Evolutionary conservation across 2,329 filamentous ascomycete genomes (phyloP).

Genomic region (Aspergillus sp.): DNA sequence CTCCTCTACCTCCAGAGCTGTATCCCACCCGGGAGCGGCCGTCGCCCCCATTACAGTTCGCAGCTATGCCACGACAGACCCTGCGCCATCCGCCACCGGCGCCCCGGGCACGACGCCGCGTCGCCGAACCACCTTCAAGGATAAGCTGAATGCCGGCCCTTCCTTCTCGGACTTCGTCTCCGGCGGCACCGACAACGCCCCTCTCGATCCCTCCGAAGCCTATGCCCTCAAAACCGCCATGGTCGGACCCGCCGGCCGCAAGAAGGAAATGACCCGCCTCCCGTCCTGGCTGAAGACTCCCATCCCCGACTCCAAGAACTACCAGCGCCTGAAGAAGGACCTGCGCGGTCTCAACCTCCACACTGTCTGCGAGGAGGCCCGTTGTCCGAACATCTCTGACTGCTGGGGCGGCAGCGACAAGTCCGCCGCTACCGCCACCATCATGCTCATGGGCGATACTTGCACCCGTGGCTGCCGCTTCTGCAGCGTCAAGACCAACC

Average conservation of each 20-base stretch:
- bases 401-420: constrained; percentile 95
- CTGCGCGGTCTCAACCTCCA: constrained; percentile 84
- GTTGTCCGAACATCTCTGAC: constrained; percentile 95
- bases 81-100: constrained; percentile 32
- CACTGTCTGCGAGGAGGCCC: constrained; percentile 96
- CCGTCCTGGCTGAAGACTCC: constrained; percentile 96
- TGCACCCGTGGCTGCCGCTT: constrained; percentile 96
- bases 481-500: constrained; percentile 91
- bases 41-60: constrained; percentile 24
- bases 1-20: constrained; percentile 22
- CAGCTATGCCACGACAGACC: constrained; percentile 41
- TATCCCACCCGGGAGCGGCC: constrained; percentile 15
- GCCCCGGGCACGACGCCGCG: constrained; percentile 55
- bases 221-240: constrained; percentile 62
- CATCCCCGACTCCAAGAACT: constrained; percentile 82
- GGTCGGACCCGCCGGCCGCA: constrained; percentile 61
- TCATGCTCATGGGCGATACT: constrained; percentile 99
- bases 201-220: constrained; percentile 50
- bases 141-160: constrained; percentile 64
- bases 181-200: constrained; percentile 41
- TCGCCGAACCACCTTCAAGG: constrained; percentile 59
- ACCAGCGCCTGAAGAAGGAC: constrained; percentile 93
- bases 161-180: constrained; percentile 64
- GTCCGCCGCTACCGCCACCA: constrained; percentile 89
- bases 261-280: constrained; percentile 69